Evolutionary conservation across 2,329 filamentous ascomycete species (phyloP).

Genomic region (Fusarium sp.): DNA sequence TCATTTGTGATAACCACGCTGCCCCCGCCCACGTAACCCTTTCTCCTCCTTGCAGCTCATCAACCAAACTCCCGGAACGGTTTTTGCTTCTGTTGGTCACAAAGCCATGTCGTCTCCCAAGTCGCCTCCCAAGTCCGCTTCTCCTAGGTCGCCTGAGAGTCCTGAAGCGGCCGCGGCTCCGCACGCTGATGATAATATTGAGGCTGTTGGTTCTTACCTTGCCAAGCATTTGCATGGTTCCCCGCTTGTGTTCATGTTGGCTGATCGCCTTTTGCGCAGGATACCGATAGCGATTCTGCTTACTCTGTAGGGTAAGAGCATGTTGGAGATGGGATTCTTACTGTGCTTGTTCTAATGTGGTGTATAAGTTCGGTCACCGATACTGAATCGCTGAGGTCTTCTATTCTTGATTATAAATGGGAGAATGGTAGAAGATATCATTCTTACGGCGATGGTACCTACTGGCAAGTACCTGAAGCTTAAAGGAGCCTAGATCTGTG

Average conservation of each 20-base stretch:
- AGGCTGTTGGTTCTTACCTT: neutral
- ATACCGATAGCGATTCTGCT: conserved; percentile 20
- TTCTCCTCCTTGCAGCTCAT: neutral
- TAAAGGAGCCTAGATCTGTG: accelerated
- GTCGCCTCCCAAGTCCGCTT: neutral
- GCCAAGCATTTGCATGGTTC: neutral
- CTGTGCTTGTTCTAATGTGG: neutral
- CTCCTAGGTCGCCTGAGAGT: neutral
- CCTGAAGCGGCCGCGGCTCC: neutral
- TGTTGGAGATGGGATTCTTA: neutral
- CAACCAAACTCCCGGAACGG: neutral
- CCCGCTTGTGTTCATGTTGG: neutral
- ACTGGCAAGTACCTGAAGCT: neutral
- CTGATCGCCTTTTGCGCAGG: conserved; percentile 1
- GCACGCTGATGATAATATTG: neutral
- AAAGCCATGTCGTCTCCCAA: conserved; percentile 1
- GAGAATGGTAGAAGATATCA: conserved; percentile 21
- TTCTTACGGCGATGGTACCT: conserved; percentile 21
- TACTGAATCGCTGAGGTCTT: conserved; percentile 19
- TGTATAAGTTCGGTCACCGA: conserved; percentile 11
- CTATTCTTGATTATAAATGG: conserved; percentile 29
- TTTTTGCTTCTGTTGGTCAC: neutral
- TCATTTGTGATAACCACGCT: neutral
- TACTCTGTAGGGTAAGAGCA: conserved; percentile 16
- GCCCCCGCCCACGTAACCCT: neutral